A percentile compares a stretch with the other conserved stretches of the same genome.
phyloP scores from a whole-genome alignment of 441 rosid species.

The Eugenia klotzschiana region DNA sequence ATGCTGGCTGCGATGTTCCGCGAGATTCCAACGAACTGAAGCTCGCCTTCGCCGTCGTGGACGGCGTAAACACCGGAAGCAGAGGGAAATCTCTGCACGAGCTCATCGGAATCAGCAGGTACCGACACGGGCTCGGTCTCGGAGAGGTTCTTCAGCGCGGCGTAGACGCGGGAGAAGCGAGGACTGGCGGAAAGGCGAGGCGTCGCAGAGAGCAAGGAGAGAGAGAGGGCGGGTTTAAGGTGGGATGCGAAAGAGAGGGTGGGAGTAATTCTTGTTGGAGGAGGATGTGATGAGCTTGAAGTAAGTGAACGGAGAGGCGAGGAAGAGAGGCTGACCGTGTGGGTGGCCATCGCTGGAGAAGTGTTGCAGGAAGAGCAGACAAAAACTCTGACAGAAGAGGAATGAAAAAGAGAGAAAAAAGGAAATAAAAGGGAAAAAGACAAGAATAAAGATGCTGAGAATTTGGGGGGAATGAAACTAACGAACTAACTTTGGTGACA shows the following conservation, averaged over 20 bases:
- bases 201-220: slow-evolving; percentile 20
- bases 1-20: slow-evolving; percentile 66
- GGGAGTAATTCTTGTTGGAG: slow-evolving; percentile 13
- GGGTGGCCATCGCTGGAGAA: slow-evolving; percentile 30
- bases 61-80: slow-evolving; percentile 77
- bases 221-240: slow-evolving; percentile 17
- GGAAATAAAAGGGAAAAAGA: no score
- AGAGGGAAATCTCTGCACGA: slow-evolving; percentile 25
- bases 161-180: slow-evolving; percentile 22
- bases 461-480: not conserved
- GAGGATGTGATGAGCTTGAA: slow-evolving; percentile 10
- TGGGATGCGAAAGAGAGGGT: slow-evolving; percentile 23
- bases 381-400: not conserved
- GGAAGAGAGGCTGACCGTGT: slow-evolving; percentile 22
- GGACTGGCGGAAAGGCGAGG: slow-evolving; percentile 15
- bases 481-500: not conserved
- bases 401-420: no score
- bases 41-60: slow-evolving; percentile 39
- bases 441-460: not conserved
- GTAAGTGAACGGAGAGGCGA: slow-evolving; percentile 22
- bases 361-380: not conserved
- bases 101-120: slow-evolving; percentile 20
- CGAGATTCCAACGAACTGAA: slow-evolving; percentile 84
- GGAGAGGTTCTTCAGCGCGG: slow-evolving; percentile 37
- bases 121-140: slow-evolving; percentile 35